Evolutionary conservation across 23 red algal genomes (phyloP).

Genomic region (Agarophyton chilense): DNA sequence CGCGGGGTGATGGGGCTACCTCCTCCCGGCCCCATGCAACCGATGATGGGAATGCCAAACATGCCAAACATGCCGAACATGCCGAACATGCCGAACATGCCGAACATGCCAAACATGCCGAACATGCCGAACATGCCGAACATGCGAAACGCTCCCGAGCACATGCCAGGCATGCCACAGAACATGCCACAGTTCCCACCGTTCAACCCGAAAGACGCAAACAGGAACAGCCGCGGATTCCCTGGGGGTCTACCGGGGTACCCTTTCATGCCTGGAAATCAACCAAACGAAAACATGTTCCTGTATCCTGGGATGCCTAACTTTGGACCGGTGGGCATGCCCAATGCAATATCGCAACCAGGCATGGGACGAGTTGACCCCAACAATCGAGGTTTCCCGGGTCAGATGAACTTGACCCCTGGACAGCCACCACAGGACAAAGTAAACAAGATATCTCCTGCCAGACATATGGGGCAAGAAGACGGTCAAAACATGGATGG

Average conservation of each 20-base stretch:
- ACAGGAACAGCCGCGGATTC: slow-evolving; percentile 1
- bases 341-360: background rate
- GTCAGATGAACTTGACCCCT: slow-evolving; percentile 24
- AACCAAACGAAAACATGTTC: slow-evolving; percentile 27
- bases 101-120: background rate
- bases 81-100: background rate
- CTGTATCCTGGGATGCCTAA: slow-evolving; percentile 12
- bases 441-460: background rate
- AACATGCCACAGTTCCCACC: slow-evolving; percentile 4
- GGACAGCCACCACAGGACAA: slow-evolving; percentile 25
- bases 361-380: slow-evolving; percentile 28
- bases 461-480: slow-evolving; percentile 4
- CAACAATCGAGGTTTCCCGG: slow-evolving; percentile 34
- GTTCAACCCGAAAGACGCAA: slow-evolving; percentile 5
- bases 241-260: background rate
- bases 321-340: background rate
- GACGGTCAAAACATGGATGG: slow-evolving; percentile 11
- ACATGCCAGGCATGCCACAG: background rate
- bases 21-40: background rate
- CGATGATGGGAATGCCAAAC: slow-evolving; percentile 1
- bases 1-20: background rate
- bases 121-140: background rate
- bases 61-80: background rate
- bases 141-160: slow-evolving; percentile 9
- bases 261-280: background rate